Evolutionary conservation across 2,329 filamentous ascomycete genomes (phyloP), one percentile per base, ranked within the genome.

Genomic region (Phyllachora maydis): DNA sequence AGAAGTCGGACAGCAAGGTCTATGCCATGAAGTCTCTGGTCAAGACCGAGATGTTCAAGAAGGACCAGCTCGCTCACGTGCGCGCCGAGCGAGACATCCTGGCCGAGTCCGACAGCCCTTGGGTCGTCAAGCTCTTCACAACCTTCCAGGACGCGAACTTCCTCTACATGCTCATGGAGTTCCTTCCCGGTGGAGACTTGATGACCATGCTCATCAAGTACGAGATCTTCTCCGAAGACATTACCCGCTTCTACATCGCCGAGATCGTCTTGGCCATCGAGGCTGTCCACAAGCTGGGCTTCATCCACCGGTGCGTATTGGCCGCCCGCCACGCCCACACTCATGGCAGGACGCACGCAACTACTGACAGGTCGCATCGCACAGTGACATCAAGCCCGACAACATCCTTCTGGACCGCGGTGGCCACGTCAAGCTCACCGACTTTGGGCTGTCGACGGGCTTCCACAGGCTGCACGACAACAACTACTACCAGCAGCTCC

Each of bases 171-270:
- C 61, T 98, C 30, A 98, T 98, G 88, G 88, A 98, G 52, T 98
- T 95, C 52, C 64, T 98, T 47, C 88, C 88, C 6, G 88, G 88
- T 48, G 88, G 88, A 48, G 88, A 98, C 54, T 51, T 98, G 46
- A 98, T 98, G 88, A 98, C 88, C 4, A 98, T 98, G 88, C 61
- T 98, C 36, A 98, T 98, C 57, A 98, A 95, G 61, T 98, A 98
- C 43, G 88, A 98, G 47, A 93, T 98, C 46, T 98, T 98, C 49
- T 91, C 82, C 0, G 85, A 95, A 47, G 88, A 98, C 36, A 95
- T 98, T 35, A 98, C 88, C 15, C 71, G 88, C 11, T 98, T 98
- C 52, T 98, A 98, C 52, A 98, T 98, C 67, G 88, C 88, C 13
- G 85, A 98, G 49, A 85, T 95, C 38, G 79, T 92, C 13, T 64